Base-by-base conservation (phyloP, 2,329 filamentous ascomycete genomes). In the Colletotrichum gigasporum region DNA sequence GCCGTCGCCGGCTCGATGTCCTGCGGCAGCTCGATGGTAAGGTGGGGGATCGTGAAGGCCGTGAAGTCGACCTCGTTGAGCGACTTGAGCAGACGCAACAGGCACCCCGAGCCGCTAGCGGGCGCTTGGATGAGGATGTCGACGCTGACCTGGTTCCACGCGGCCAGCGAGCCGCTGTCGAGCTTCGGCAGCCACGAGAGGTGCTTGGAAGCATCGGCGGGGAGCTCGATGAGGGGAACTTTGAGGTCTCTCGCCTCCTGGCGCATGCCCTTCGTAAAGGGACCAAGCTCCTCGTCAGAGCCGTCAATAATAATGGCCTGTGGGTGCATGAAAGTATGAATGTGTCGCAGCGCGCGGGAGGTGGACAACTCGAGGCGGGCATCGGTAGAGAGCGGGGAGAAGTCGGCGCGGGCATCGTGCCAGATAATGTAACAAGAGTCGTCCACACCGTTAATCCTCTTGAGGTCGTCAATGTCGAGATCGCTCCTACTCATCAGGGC, bases 101-200 rank as follows among this genome's bases (percentile, higher is more conserved):
- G 75, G 52, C 90, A 91, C 10, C 92, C 94, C 2, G 92, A 90
- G 18, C 91, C 89, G 8, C 84, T 83, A 3, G 88, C 79, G 6
- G 89, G 85, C 1, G 92, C 93, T 63, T 96, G 92, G 8, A 98
- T 87, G 11, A 97, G 76, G 55, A 99, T 92, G 68, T 98, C 93
- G 66, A 98, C 83, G 35, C 84, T 87, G 5, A 92, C 82, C 47
- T 88, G 86, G 74, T 95, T 90, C 94, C 94, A 97, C 32, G 86
- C 91, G 69, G 81, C 84, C 61, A 97, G 79, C 28, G 93, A 89
- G 16, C 83, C 80, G 64, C 90, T 87, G 72, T 97, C 93, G 11
- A 98, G 82, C 67, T 89, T 88, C 1, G 91, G 87, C 39, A 97
- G 82, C 93, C 94, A 98, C 67, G 86, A 80, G 34, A 94, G 84